Percentiles rank a stretch among this genome's conserved stretches.
Conservation (phyloP, 2,329 filamentous ascomycete genomes). For the Trichothecium roseum region DNA sequence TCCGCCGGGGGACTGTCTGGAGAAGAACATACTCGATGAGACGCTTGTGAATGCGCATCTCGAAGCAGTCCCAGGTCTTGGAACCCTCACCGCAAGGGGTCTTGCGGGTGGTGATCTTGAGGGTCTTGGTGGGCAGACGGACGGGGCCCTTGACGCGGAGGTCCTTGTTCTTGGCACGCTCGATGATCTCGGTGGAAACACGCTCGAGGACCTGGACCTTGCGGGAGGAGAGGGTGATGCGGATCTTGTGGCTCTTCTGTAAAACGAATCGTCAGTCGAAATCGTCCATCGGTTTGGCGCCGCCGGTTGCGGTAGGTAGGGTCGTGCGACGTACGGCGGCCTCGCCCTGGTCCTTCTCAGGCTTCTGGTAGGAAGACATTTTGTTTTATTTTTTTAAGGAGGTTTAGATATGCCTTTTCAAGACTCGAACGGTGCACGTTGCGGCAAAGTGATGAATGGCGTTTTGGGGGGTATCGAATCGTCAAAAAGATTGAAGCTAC, state of each 20-base stretch:
- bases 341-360: slow-evolving; percentile 88
- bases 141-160: slow-evolving; percentile 97
- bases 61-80: slow-evolving; percentile 98
- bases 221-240: slow-evolving; percentile 92
- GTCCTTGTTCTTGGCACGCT: slow-evolving; percentile 97
- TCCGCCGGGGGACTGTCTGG: not conserved
- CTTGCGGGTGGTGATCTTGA: slow-evolving; percentile 97
- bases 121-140: slow-evolving; percentile 92
- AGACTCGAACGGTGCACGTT: slow-evolving; percentile 65
- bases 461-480: too few species aligned
- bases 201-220: slow-evolving; percentile 96
- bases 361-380: slow-evolving; percentile 85
- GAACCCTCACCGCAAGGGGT: slow-evolving; percentile 98
- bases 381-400: slow-evolving; percentile 30
- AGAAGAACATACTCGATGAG: slow-evolving; percentile 67
- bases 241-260: slow-evolving; percentile 92
- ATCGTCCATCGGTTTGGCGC: not conserved
- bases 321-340: slow-evolving; percentile 58
- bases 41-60: slow-evolving; percentile 99
- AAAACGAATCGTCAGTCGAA: slow-evolving; percentile 1
- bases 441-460: slow-evolving; percentile 73
- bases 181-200: slow-evolving; percentile 95
- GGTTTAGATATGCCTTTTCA: slow-evolving; percentile 43
- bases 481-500: too few species aligned
- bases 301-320: not conserved